A percentile compares a stretch with the other conserved stretches of the same genome.
Conservation (phyloP, 768 basidiomycete genomes). For the Sarcomyxa edulis region DNA sequence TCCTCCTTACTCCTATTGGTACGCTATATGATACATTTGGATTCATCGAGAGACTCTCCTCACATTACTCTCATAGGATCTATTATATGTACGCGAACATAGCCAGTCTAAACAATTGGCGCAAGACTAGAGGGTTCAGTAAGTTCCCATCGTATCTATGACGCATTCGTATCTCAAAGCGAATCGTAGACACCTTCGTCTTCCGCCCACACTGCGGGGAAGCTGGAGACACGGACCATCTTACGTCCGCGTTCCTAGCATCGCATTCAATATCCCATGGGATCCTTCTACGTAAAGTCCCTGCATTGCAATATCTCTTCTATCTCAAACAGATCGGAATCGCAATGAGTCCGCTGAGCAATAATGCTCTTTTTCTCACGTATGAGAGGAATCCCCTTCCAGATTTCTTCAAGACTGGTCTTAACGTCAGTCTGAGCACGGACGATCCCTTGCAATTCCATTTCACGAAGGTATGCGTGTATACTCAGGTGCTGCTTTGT, state of each 20-base stretch:
- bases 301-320: constrained; percentile 94
- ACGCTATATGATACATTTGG: constrained; percentile 15
- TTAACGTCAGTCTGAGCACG: constrained; percentile 95
- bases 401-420: constrained; percentile 92
- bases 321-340: constrained; percentile 98
- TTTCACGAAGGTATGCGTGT: constrained; percentile 76
- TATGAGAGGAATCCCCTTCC: constrained; percentile 97
- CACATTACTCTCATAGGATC: constrained; percentile 45
- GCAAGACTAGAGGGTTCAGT: constrained; percentile 88
- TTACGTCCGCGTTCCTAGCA: constrained; percentile 93
- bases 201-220: constrained; percentile 96
- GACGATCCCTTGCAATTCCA: constrained; percentile 97
- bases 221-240: constrained; percentile 96
- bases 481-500: not conserved
- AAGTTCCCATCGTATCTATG: constrained; percentile 21
- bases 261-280: constrained; percentile 99
- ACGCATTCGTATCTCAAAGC: constrained; percentile 4
- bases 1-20: constrained; percentile 97
- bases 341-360: constrained; percentile 97
- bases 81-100: constrained; percentile 99
- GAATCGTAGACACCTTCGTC: constrained; percentile 82
- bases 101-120: constrained; percentile 92
- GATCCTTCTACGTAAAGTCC: constrained; percentile 96
- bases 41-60: not conserved
- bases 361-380: constrained; percentile 94